Conservation (phyloP, 129 eudicot species). For the Tanacetum coccineum region DNA sequence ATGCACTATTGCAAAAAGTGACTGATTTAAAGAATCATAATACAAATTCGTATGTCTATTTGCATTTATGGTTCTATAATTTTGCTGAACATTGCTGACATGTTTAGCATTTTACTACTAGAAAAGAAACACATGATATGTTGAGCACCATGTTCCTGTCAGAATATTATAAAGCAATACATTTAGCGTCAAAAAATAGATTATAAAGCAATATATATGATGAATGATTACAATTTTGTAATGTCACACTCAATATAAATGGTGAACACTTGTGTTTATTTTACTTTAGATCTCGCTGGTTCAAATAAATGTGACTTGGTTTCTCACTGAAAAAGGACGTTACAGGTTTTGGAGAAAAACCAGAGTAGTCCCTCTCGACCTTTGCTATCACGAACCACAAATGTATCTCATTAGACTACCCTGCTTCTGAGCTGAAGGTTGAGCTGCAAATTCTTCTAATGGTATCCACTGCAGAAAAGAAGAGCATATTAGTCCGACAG, state of each 20-base stretch:
- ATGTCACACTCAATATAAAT: background rate
- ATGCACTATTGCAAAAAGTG: too few species aligned
- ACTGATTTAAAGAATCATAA: too few species aligned
- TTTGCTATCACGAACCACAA: slow-evolving; percentile 43
- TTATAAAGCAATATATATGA: background rate
- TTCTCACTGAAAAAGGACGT: slow-evolving; percentile 34
- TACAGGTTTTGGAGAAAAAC: slow-evolving; percentile 43
- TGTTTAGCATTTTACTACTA: too few species aligned
- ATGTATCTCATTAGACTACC: slow-evolving; percentile 39
- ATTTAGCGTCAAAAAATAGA: background rate
- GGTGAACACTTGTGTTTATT: slow-evolving; percentile 3
- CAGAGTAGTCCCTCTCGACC: slow-evolving; percentile 45
- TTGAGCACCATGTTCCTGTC: too few species aligned
- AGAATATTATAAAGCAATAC: too few species aligned
- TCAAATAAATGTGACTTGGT: slow-evolving; percentile 43
- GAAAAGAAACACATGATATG: too few species aligned
- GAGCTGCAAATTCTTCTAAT: slow-evolving; percentile 58
- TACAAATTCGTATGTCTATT: too few species aligned
- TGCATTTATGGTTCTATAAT: too few species aligned
- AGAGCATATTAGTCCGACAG: too few species aligned
- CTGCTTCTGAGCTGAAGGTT: slow-evolving; percentile 38
- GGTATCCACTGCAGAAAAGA: slow-evolving; percentile 54
- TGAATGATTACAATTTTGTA: background rate
- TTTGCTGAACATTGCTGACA: too few species aligned
- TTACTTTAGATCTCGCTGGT: slow-evolving; percentile 32